A percentile compares a stretch with the other conserved stretches of the same genome.
These are phyloP conservation scores for Periconia sp. DNA, from an alignment of 2,329 filamentous ascomycete species.

Conservation along the genomic window DNA sequence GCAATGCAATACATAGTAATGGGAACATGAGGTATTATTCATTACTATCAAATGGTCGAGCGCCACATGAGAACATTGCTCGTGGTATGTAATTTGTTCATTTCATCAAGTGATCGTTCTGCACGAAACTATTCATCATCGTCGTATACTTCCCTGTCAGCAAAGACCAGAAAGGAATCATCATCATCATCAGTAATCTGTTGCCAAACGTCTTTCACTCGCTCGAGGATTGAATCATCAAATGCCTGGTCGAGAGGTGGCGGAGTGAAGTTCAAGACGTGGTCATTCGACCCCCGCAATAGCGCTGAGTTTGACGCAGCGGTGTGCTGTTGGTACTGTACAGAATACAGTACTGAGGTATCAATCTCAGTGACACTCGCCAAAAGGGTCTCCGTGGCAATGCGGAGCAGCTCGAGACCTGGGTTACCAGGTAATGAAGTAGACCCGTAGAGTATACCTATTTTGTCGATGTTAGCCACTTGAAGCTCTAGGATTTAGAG, in stretches of 20 bases:
- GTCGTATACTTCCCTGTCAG: constrained; percentile 71
- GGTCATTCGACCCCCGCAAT: constrained; percentile 40
- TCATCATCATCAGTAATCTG: constrained; percentile 58
- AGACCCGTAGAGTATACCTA: constrained; percentile 62
- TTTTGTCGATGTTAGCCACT: constrained; percentile 37
- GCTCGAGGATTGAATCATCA: constrained; percentile 67
- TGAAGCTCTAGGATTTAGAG: constrained; percentile 2
- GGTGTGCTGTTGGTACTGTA: constrained; percentile 54
- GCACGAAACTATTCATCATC: constrained; percentile 37
- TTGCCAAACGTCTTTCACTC: constrained; percentile 72
- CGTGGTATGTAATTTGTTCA: neutral
- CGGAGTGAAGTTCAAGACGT: constrained; percentile 60
- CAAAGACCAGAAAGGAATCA: constrained; percentile 73
- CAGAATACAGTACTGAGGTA: constrained; percentile 51
- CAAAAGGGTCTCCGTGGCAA: constrained; percentile 49
- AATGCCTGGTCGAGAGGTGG: constrained; percentile 69
- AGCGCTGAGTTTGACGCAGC: constrained; percentile 15
- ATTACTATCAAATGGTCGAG: neutral
- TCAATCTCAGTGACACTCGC: constrained; percentile 36
- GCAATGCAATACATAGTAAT: neutral
- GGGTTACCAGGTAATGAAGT: constrained; percentile 41
- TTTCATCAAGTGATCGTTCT: neutral
- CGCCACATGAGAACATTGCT: neutral
- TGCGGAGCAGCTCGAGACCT: constrained; percentile 41
- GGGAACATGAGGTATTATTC: neutral